Evolutionary conservation across 306 rosid species (phyloP), one percentile per base, ranked within the genome.

Genomic region (Ziziphus jujuba): DNA sequence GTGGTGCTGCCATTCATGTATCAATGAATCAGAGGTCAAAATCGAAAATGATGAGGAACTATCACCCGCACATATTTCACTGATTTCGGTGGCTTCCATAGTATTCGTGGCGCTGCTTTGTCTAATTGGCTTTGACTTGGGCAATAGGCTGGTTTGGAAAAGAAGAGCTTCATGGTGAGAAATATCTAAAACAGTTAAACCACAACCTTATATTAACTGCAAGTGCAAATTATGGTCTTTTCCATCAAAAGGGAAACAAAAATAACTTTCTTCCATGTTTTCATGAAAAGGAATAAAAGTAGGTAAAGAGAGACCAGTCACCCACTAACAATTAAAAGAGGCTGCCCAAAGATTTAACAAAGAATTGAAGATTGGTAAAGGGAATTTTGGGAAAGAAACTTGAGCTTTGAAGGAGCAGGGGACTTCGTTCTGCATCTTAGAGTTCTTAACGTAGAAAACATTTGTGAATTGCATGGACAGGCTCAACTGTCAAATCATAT

Each of bases 241-340:
- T n/a, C n/a, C n/a, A n/a, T n/a, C n/a, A n/a, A n/a, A n/a, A n/a
- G n/a, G n/a, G n/a, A n/a, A n/a, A n/a, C n/a, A n/a, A n/a, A n/a
- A n/a, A n/a, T n/a, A n/a, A n/a, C n/a, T 25, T 48, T 23, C 17
- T 20, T 55, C 6, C 7, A 36, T 67, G 51, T 4, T 23, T 14
- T 55, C 10, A 38, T 68, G 16, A 11, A 13, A 56, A 68, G 64
- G 5, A 68, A 45, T 68, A 56, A 43, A 68, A 68, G 31, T 68
- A 9, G 56, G 65, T 2, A 5, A 48, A 13, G 53, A 35, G 1
- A 36, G 3, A 21, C 19, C 5, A 0, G 56, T 57, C 21, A 13
- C 56, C 21, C 14, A 56, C 28, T 40, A 68, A 43, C 23, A 38
- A 45, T 19, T 68, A 20, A 59, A 40, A 10, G 19, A 10, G 1